These are phyloP conservation scores for Cutaneotrichosporon sp. DNA, from an alignment of 1,284 basidiomycete genomes.

Conservation along the genomic window DNA sequence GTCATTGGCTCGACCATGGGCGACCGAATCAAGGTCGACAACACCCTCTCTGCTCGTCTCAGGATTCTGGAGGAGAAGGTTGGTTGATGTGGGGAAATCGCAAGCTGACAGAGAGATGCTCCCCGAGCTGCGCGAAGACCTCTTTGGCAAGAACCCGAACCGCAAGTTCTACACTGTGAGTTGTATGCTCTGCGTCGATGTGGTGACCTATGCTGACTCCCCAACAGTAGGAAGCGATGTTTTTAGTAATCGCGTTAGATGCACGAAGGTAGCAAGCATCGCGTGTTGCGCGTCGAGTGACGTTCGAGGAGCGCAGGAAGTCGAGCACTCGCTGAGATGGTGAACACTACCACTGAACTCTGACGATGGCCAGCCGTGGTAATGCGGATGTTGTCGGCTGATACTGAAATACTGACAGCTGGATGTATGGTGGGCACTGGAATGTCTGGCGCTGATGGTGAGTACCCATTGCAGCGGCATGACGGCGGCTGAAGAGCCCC, in stretches of 20 bases:
- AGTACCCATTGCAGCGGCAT: too few species aligned
- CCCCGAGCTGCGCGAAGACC: conserved; percentile 76
- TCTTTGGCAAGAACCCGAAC: conserved; percentile 81
- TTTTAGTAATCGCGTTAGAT: conserved; percentile 12
- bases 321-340: too few species aligned
- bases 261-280: conserved; percentile 3
- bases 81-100: conserved; percentile 29
- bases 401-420: too few species aligned
- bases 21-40: conserved; percentile 78
- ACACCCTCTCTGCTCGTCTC: conserved; percentile 84
- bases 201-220: conserved; percentile 2
- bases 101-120: conserved; percentile 63
- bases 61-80: conserved; percentile 82
- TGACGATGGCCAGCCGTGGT: background rate
- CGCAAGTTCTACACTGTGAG: conserved; percentile 69
- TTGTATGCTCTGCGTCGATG: conserved; percentile 1
- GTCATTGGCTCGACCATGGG: conserved; percentile 67
- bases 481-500: too few species aligned
- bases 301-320: background rate
- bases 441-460: too few species aligned
- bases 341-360: too few species aligned
- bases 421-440: too few species aligned
- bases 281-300: background rate
- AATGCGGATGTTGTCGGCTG: too few species aligned
- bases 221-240: conserved; percentile 2